phyloP scores from a whole-genome alignment of 768 basidiomycete genomes.

The Plicaturopsis crispa region DNA sequence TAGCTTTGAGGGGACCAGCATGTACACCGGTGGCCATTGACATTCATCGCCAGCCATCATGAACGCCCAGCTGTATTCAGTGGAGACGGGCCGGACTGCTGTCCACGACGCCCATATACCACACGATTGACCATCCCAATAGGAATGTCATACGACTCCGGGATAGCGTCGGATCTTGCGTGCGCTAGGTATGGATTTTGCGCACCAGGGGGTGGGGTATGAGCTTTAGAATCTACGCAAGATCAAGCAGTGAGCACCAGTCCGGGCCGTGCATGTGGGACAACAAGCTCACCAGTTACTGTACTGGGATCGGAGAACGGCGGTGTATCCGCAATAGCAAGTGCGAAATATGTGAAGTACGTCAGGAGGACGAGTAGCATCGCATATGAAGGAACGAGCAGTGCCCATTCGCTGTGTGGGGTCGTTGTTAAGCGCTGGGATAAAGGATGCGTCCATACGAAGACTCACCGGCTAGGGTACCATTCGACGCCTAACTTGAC shows the following conservation, averaged over 20 bases:
- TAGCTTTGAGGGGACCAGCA: too few species aligned
- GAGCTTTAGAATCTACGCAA: slow-evolving; percentile 49
- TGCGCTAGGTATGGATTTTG: slow-evolving; percentile 42
- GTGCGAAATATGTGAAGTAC: slow-evolving; percentile 69
- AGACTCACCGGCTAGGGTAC: slow-evolving; percentile 78
- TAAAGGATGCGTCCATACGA: too few species aligned
- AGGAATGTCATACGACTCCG: slow-evolving; percentile 77
- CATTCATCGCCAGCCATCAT: too few species aligned
- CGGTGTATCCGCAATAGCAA: slow-evolving; percentile 69
- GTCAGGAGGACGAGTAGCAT: slow-evolving; percentile 64
- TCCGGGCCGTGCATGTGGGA: slow-evolving; percentile 3
- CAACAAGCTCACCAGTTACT: slow-evolving; percentile 50
- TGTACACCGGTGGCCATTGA: slow-evolving; percentile 1
- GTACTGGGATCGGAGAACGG: slow-evolving; percentile 57
- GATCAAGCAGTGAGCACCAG: slow-evolving; percentile 8
- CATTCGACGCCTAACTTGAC: slow-evolving; percentile 61
- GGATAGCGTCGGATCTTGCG: slow-evolving; percentile 37
- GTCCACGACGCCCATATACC: slow-evolving; percentile 34
- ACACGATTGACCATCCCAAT: slow-evolving; percentile 75
- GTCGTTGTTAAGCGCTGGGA: too few species aligned
- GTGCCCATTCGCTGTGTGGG: slow-evolving; percentile 82
- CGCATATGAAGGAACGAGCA: slow-evolving; percentile 75
- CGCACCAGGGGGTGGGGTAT: slow-evolving; percentile 31
- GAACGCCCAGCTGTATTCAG: too few species aligned
- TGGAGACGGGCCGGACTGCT: too few species aligned